Conservation (phyloP, 2,329 filamentous ascomycete genomes). For the Herpomyces periplanetae region DNA sequence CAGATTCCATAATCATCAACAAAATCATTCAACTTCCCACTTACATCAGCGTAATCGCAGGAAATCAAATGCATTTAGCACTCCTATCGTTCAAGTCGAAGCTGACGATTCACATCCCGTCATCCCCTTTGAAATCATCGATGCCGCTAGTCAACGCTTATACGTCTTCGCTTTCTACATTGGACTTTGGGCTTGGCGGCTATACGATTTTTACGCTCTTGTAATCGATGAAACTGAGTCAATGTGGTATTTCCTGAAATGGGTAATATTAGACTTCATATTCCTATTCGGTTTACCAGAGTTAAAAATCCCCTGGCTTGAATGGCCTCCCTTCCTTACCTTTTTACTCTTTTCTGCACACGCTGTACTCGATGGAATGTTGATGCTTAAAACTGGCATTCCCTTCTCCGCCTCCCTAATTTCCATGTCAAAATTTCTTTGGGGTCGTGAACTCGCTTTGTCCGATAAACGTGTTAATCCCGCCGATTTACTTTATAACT, state of each 20-base stretch:
- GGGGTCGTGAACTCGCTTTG: slow-evolving; percentile 65
- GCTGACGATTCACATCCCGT: too few species aligned
- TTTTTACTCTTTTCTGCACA: slow-evolving; percentile 29
- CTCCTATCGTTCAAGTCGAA: too few species aligned
- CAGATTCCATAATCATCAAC: too few species aligned
- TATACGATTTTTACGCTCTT: slow-evolving; percentile 47
- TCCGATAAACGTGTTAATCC: slow-evolving; percentile 77
- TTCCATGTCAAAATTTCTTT: slow-evolving; percentile 35
- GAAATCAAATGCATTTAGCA: too few species aligned
- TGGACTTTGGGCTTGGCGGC: slow-evolving; percentile 33
- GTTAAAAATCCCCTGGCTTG: slow-evolving; percentile 75
- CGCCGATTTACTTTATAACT: slow-evolving; percentile 51
- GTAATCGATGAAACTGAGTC: slow-evolving; percentile 49
- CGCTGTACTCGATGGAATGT: slow-evolving; percentile 30
- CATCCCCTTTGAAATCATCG: slow-evolving; percentile 41
- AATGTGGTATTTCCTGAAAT: slow-evolving; percentile 72
- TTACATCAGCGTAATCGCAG: too few species aligned
- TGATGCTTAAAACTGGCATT: slow-evolving; percentile 68
- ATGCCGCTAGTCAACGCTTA: slow-evolving; percentile 60
- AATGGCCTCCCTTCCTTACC: slow-evolving; percentile 40
- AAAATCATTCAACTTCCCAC: too few species aligned
- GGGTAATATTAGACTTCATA: slow-evolving; percentile 45
- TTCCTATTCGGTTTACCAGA: slow-evolving; percentile 61
- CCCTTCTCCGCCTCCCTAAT: slow-evolving; percentile 33
- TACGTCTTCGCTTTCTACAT: slow-evolving; percentile 49